Evolutionary conservation across 225 moss, liverwort and hornwort species (phyloP), one percentile per base, ranked within the genome.

Genomic region (Pseudisothecium myosuroides): DNA sequence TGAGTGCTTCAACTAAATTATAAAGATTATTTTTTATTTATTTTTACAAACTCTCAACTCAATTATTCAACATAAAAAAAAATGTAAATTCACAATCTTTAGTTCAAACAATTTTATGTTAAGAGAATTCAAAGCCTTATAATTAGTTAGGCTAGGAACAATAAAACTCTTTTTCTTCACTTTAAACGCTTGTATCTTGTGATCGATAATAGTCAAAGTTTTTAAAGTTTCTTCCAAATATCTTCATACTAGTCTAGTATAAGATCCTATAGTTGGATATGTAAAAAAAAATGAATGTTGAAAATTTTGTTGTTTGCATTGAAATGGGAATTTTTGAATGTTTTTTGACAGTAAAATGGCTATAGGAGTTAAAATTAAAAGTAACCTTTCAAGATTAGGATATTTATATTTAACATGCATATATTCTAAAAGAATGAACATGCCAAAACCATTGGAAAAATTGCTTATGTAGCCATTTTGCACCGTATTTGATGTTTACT

Each of bases 31-130:
- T 60, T 27, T 12, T 9, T 3, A 14, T 9, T 2, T 45, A 1
- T 1, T 3, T 10, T n/a, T 4, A 0, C 11, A 11, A 67, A 37
- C 2, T 1, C 10, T 12, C 6, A 21, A n/a, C 19, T 37, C 37
- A 67, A 11, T 36, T 19, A 19, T 12, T 37, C 11, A 9, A 37
- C 6, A 21, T 63, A 37, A 67, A 64, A 67, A 64, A 66, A 0
- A 12, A 67, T 37, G 37, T 21, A 6, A 67, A 21, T 21, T 67
- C 21, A 22, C 12, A 37, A 21, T 37, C 4, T 16, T 2, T 29
- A 73, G 6, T 16, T 2, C 43, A 45, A 28, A 45, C 6, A 73
- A 17, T 6, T 10, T 28, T 16, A 6, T 28, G 5, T 6, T 73
- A 13, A 7, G 4, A 69, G 1, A 6, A 39, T 16, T 45, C 10